Conservation (phyloP, 805 yeast genomes). For the Ogataea dorogensis region DNA sequence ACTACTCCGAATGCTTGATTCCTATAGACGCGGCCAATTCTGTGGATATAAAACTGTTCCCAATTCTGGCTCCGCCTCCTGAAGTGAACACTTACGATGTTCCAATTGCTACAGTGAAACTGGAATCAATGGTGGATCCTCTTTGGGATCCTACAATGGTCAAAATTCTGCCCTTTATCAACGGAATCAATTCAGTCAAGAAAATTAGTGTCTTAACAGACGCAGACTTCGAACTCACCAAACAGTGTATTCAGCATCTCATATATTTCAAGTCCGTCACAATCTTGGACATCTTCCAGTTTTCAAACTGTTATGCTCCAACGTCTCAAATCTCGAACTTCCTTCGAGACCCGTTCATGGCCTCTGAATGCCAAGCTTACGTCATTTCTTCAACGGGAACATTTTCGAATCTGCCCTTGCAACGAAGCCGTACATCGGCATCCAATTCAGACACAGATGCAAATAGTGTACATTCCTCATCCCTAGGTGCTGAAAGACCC, state of each 20-base stretch:
- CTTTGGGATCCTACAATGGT: constrained; percentile 98
- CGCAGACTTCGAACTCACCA: constrained; percentile 74
- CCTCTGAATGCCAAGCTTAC: constrained; percentile 82
- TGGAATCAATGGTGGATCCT: constrained; percentile 72
- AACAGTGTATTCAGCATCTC: constrained; percentile 86
- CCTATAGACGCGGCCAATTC: constrained; percentile 89
- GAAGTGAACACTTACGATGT: constrained; percentile 78
- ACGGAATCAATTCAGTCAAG: constrained; percentile 83
- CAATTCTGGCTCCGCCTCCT: constrained; percentile 80
- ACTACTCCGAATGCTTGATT: constrained; percentile 92
- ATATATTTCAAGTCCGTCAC: constrained; percentile 86
- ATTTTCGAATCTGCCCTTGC: constrained; percentile 36
- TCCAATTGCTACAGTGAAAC: constrained; percentile 82
- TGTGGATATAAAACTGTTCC: constrained; percentile 91
- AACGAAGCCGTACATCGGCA: constrained; percentile 27
- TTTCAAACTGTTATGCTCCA: constrained; percentile 83
- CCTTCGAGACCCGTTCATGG: constrained; percentile 60
- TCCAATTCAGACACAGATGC: constrained; percentile 25
- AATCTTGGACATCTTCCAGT: constrained; percentile 85
- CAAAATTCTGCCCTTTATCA: constrained; percentile 77
- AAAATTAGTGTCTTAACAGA: constrained; percentile 76
- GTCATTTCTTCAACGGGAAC: constrained; percentile 49
- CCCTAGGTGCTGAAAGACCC: constrained; percentile 13
- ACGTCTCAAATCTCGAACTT: constrained; percentile 74
- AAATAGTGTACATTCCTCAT: constrained; percentile 19